Base-by-base conservation (phyloP, 805 yeast species). In the Wickerhamiella cacticola region DNA sequence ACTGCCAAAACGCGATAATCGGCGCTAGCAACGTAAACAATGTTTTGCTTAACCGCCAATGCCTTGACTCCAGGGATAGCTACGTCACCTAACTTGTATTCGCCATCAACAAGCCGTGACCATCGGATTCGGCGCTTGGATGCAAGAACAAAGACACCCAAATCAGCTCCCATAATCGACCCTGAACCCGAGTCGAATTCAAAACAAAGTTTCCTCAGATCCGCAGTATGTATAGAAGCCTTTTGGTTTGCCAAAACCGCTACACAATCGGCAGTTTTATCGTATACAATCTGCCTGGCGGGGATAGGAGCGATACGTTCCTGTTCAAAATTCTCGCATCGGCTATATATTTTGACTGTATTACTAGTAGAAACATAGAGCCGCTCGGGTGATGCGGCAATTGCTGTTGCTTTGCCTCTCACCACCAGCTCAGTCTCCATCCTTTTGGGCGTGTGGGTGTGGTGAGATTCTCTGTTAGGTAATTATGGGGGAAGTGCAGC, bases 41-140 rank as follows among this genome's bases (percentile, higher is more conserved):
- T n/a, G 25, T 33, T 13, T 3, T 31, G 31, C 2, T 21, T 10
- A 8, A 43, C 15, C 2, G 22, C 34, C 4, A 35, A 9, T 3
- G 41, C 34, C 22, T 18, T 34, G n/a, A 35, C 41, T 3, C 35
- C 47, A 2, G 47, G 22, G 3, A 44, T 26, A 9, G 41, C 25
- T 26, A 44, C 23, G 15, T 33, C 8, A 16, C 26, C 45, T n/a
- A n/a, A 9, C 5, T 16, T 26, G 35, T 35, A 41, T 10, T 31
- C 21, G n/a, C 34, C 23, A 13, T 35, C 22, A 5, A 4, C 13
- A 26, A 12, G 23, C 33, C 18, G 31, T 8, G 31, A n/a, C 47
- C 47, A 44, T 6, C 47, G 41, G 9, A 44, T 24, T 2, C 47
- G 47, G 26, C 47, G 47, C 33, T 44, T 44, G 12, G 47, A 44